These are phyloP conservation scores for Austroboletus novae-zelandiae DNA, from an alignment of 1,284 basidiomycete species.

Conservation along the genomic window DNA sequence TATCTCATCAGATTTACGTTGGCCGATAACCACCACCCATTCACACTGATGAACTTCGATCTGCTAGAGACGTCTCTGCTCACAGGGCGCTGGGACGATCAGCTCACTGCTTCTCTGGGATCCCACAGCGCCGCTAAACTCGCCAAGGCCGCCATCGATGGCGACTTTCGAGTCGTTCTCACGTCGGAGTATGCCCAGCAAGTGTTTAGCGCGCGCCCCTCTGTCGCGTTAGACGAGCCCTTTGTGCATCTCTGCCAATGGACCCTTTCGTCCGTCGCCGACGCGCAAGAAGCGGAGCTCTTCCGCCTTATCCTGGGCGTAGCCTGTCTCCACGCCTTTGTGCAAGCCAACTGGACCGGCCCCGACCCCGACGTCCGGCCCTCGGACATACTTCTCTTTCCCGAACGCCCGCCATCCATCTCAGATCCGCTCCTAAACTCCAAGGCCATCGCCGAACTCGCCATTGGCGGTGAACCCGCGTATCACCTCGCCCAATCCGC, in stretches of 20 bases:
- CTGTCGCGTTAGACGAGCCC: conserved; percentile 15
- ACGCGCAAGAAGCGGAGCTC: conserved; percentile 42
- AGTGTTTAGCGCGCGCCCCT: conserved; percentile 38
- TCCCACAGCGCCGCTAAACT: conserved; percentile 25
- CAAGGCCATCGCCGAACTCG: conserved; percentile 74
- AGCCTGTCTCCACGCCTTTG: conserved; percentile 84
- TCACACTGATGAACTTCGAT: conserved; percentile 28
- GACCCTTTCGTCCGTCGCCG: conserved; percentile 17
- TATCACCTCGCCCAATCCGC: conserved; percentile 85
- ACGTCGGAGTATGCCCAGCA: conserved; percentile 47
- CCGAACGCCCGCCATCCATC: conserved; percentile 27
- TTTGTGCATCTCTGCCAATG: conserved; percentile 35
- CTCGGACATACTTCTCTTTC: conserved; percentile 47
- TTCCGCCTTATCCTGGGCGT: conserved; percentile 67
- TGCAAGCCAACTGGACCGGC: conserved; percentile 97
- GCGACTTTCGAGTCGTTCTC: conserved; percentile 49
- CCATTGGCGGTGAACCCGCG: conserved; percentile 89
- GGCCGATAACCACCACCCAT: background rate
- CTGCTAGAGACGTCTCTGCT: conserved; percentile 51
- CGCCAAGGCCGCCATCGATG: conserved; percentile 45
- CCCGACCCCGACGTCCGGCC: conserved; percentile 74
- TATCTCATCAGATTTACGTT: background rate
- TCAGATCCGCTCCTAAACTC: conserved; percentile 61
- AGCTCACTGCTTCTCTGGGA: conserved; percentile 11
- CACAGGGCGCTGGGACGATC: conserved; percentile 46